Evolutionary conservation across 1,284 basidiomycete genomes (phyloP).

Genomic region (Ustilago curta): DNA sequence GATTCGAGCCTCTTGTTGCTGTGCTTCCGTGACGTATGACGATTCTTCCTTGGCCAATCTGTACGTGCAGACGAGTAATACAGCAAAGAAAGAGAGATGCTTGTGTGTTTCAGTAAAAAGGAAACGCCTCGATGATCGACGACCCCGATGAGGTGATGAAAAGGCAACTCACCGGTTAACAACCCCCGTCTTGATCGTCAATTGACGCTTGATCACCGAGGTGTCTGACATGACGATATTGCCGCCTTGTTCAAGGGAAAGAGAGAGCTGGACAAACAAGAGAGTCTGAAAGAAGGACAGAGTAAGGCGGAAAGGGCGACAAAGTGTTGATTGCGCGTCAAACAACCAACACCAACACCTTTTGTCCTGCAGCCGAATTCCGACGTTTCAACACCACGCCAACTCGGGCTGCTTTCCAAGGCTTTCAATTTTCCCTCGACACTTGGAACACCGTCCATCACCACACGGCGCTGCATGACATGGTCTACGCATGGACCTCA

Average conservation of each 20-base stretch:
- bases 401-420: not conserved
- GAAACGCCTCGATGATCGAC: not conserved
- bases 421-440: not conserved
- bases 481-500: not conserved
- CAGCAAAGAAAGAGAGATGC: not conserved
- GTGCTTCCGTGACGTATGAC: conserved; percentile 50
- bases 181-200: conserved; percentile 59
- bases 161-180: conserved; percentile 48
- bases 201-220: conserved; percentile 46
- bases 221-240: conserved; percentile 4
- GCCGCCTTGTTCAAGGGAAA: not conserved
- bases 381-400: not conserved
- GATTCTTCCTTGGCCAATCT: conserved; percentile 58
- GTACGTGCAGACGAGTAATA: no score
- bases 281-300: not conserved
- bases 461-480: no score
- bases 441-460: not conserved
- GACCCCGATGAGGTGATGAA: not conserved
- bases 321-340: conserved; percentile 4
- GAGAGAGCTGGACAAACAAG: not conserved
- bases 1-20: conserved; percentile 42
- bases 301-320: not conserved
- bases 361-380: conserved; percentile 4
- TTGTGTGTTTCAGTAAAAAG: not conserved
- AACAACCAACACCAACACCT: not conserved